A percentile compares a stretch with the other conserved stretches of the same genome.
Evolutionary conservation across 805 yeast species (phyloP).

Genomic region (Torulaspora delbrueckii): DNA sequence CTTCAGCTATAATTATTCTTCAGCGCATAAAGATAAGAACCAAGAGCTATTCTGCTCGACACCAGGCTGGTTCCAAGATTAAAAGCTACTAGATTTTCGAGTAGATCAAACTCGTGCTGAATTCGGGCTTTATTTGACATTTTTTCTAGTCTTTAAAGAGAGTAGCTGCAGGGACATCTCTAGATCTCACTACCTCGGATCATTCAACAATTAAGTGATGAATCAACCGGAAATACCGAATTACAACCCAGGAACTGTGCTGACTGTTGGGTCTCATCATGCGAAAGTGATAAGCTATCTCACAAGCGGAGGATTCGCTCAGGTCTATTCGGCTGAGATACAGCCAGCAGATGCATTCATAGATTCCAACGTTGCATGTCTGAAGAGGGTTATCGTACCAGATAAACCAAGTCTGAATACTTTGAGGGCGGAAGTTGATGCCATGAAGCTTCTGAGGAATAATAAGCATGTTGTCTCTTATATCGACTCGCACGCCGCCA

Average conservation of each 20-base stretch:
- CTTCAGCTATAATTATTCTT: neutral
- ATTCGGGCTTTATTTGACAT: neutral
- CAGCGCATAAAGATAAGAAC: neutral
- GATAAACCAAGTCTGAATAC: constrained; percentile 77
- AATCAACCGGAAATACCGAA: constrained; percentile 55
- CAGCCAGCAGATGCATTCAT: constrained; percentile 51
- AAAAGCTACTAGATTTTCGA: neutral
- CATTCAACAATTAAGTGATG: constrained; percentile 15
- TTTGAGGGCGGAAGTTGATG: constrained; percentile 92
- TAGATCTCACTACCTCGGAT: neutral
- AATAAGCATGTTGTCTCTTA: constrained; percentile 78
- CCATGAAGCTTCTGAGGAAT: constrained; percentile 85
- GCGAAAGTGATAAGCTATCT: constrained; percentile 66
- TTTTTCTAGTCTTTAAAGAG: neutral
- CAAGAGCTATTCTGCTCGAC: neutral
- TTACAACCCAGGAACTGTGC: constrained; percentile 67
- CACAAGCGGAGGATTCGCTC: constrained; percentile 94
- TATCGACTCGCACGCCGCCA: constrained; percentile 91
- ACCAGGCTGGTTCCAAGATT: neutral
- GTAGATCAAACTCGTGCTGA: neutral
- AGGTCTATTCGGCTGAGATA: constrained; percentile 76
- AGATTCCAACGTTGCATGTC: constrained; percentile 60
- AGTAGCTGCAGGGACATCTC: neutral
- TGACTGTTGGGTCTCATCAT: constrained; percentile 80
- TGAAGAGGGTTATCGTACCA: constrained; percentile 94